Evolutionary conservation across 805 yeast species (phyloP).

Genomic region (Diddensiella transvaalensis): DNA sequence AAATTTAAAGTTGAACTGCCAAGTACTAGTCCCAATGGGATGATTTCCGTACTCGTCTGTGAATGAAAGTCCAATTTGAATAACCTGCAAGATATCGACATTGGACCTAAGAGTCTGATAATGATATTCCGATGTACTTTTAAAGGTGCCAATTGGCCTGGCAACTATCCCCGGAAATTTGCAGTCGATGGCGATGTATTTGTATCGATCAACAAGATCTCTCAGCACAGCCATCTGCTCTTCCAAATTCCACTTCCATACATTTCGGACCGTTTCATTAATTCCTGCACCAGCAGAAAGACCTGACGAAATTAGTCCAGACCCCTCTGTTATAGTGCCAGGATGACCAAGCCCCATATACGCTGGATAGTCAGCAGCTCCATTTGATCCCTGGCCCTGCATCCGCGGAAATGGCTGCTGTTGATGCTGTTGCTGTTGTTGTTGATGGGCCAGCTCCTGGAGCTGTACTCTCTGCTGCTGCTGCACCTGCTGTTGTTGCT

Average conservation of each 20-base stretch:
- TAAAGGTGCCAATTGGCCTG: slow-evolving; percentile 90
- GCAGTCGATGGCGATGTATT: slow-evolving; percentile 58
- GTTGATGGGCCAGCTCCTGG: slow-evolving; percentile 6
- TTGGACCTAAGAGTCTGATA: slow-evolving; percentile 92
- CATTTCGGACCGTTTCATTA: slow-evolving; percentile 32
- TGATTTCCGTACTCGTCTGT: slow-evolving; percentile 66
- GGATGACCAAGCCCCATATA: neutral
- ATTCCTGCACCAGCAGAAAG: slow-evolving; percentile 12
- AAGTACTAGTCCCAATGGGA: slow-evolving; percentile 73
- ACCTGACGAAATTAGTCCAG: neutral
- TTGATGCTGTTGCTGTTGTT: slow-evolving; percentile 4
- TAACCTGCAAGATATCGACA: slow-evolving; percentile 78
- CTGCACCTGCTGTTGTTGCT: slow-evolving; percentile 15
- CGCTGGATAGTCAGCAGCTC: slow-evolving; percentile 14
- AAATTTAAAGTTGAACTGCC: slow-evolving; percentile 93
- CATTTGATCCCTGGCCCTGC: slow-evolving; percentile 15
- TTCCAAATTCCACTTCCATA: slow-evolving; percentile 41
- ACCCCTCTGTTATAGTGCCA: neutral
- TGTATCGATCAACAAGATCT: slow-evolving; percentile 36
- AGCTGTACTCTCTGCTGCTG: slow-evolving; percentile 26
- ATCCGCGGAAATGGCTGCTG: neutral
- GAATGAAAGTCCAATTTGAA: slow-evolving; percentile 80
- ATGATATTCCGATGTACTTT: slow-evolving; percentile 87
- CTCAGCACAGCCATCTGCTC: slow-evolving; percentile 39
- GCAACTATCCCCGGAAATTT: slow-evolving; percentile 97